phyloP scores from a whole-genome alignment of 257 asterid species.

The Penstemon barbatus region DNA sequence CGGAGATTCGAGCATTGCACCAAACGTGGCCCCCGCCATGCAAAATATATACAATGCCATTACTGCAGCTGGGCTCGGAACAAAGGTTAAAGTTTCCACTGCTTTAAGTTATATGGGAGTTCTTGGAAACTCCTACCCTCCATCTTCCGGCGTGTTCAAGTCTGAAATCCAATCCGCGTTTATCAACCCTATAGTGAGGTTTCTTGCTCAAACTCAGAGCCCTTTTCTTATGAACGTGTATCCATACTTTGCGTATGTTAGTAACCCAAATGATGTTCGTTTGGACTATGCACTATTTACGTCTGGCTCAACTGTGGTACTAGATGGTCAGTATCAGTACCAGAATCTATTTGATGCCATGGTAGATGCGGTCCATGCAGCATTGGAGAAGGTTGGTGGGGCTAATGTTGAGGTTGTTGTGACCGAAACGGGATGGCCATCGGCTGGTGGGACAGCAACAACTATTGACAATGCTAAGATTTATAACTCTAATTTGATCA shows the following conservation, averaged over 20 bases:
- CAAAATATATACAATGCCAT: constrained; percentile 30
- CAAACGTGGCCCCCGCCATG: constrained; percentile 34
- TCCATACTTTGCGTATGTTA: constrained; percentile 33
- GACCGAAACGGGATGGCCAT: constrained; percentile 55
- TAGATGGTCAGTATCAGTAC: constrained; percentile 28
- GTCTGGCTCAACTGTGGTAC: constrained; percentile 9
- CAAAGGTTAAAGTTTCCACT: constrained; percentile 32
- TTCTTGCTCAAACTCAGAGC: constrained; percentile 16
- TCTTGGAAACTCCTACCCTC: constrained; percentile 37
- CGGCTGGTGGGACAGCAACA: constrained; percentile 44
- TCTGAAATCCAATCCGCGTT: neutral
- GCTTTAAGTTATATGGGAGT: constrained; percentile 25
- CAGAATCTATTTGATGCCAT: constrained; percentile 42
- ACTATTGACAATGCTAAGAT: constrained; percentile 34
- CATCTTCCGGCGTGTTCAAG: constrained; percentile 28
- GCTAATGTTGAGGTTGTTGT: constrained; percentile 34
- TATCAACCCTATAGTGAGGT: constrained; percentile 24
- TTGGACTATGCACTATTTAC: constrained; percentile 37
- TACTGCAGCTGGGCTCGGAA: neutral
- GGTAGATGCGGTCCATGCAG: constrained; percentile 37
- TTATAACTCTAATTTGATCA: constrained; percentile 35
- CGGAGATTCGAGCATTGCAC: constrained; percentile 5
- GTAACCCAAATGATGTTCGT: constrained; percentile 3
- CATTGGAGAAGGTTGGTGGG: constrained; percentile 41
- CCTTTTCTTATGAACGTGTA: constrained; percentile 41